A percentile compares a stretch with the other conserved stretches of the same genome.
Conservation (phyloP, 1,284 basidiomycete species). For the Volvariella surrecta region DNA sequence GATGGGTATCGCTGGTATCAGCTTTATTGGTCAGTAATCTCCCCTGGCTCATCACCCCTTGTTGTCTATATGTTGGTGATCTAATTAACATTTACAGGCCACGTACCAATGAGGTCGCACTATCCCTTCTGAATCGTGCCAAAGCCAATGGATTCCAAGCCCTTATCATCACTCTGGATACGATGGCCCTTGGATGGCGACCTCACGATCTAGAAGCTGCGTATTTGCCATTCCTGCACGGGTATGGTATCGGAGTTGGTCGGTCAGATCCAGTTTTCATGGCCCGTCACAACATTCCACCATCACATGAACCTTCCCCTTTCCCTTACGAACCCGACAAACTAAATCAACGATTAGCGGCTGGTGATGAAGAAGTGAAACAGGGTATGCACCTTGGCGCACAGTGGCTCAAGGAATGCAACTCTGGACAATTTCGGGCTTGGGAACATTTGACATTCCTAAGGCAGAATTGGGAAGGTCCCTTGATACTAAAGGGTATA, state of each 20-base stretch:
- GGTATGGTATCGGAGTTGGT: slow-evolving; percentile 50
- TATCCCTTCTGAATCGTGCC: slow-evolving; percentile 56
- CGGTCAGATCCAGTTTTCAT: slow-evolving; percentile 68
- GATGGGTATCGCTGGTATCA: slow-evolving; percentile 68
- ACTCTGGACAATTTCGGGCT: slow-evolving; percentile 46
- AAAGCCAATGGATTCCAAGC: slow-evolving; percentile 57
- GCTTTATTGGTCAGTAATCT: slow-evolving; percentile 55
- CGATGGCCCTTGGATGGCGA: slow-evolving; percentile 59
- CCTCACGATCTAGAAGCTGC: slow-evolving; percentile 52
- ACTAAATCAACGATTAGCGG: slow-evolving; percentile 26
- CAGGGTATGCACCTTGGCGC: slow-evolving; percentile 35
- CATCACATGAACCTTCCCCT: slow-evolving; percentile 31
- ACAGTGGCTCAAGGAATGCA: slow-evolving; percentile 49
- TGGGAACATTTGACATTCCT: slow-evolving; percentile 64
- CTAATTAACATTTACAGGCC: slow-evolving; percentile 31
- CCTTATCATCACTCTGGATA: slow-evolving; percentile 66
- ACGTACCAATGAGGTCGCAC: slow-evolving; percentile 47
- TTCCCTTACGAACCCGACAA: slow-evolving; percentile 52
- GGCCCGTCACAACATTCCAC: slow-evolving; percentile 34
- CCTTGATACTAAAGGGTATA: slow-evolving; percentile 65
- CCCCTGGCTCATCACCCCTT: background rate
- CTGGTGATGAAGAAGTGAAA: slow-evolving; percentile 37
- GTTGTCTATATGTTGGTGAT: background rate
- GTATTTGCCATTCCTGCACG: slow-evolving; percentile 57
- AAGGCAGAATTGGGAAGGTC: slow-evolving; percentile 61